Evolutionary conservation across 2,329 filamentous ascomycete genomes (phyloP).

Genomic region (Talaromyces pinophilus): DNA sequence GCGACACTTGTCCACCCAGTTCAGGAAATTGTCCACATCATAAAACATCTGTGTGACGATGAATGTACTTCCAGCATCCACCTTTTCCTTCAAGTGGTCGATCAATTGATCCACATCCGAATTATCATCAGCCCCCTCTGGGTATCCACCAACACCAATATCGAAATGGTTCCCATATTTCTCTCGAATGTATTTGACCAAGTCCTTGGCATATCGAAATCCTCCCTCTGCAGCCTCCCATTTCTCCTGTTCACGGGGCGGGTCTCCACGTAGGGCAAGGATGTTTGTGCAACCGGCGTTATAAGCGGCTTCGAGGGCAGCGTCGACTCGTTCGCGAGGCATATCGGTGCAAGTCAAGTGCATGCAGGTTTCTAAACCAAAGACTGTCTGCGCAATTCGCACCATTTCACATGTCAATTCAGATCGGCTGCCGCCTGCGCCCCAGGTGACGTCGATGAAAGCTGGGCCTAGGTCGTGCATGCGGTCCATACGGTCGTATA

Average conservation of each 20-base stretch:
- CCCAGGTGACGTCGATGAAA: constrained; percentile 99
- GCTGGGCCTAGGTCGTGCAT: constrained; percentile 94
- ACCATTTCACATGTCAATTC: constrained; percentile 98
- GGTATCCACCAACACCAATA: constrained; percentile 95
- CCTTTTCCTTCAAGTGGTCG: constrained; percentile 93
- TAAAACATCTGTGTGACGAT: constrained; percentile 99
- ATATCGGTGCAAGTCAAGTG: constrained; percentile 98
- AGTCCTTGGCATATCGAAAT: constrained; percentile 88
- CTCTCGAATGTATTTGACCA: constrained; percentile 79
- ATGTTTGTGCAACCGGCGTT: constrained; percentile 97
- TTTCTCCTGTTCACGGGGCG: constrained; percentile 87
- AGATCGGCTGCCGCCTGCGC: constrained; percentile 86
- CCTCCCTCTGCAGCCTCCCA: constrained; percentile 86
- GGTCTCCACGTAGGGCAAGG: constrained; percentile 87
- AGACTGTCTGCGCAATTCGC: constrained; percentile 87
- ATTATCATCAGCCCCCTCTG: constrained; percentile 93
- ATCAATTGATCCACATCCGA: constrained; percentile 81
- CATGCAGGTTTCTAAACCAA: constrained; percentile 98
- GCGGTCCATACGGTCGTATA: constrained; percentile 99
- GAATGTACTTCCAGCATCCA: constrained; percentile 89
- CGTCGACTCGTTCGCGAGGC: constrained; percentile 87
- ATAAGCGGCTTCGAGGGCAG: constrained; percentile 83
- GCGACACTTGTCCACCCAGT: constrained; percentile 84
- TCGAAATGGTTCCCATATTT: constrained; percentile 89
- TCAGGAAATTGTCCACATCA: constrained; percentile 90